A percentile compares a stretch with the other conserved stretches of the same genome.
Evolutionary conservation across 2,329 filamentous ascomycete species (phyloP).

Genomic region (Rutstroemia sp.): DNA sequence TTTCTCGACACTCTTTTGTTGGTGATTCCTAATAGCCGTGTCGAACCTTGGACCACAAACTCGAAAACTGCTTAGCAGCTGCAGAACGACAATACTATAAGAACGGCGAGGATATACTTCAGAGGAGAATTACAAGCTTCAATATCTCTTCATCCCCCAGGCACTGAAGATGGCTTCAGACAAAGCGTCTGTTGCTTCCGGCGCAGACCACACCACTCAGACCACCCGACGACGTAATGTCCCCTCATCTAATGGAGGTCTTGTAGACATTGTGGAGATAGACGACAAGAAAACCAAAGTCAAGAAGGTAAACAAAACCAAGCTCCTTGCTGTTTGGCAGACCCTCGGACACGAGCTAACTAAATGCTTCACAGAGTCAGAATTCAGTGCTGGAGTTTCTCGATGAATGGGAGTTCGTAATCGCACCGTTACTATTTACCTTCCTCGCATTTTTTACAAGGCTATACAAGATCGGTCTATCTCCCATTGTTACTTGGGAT

Average conservation of each 20-base stretch:
- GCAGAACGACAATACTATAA: not conserved
- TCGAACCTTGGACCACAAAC: slow-evolving; percentile 5
- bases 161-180: slow-evolving; percentile 31
- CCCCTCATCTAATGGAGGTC: slow-evolving; percentile 33
- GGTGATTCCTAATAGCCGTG: not conserved
- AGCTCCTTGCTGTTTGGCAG: not conserved
- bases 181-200: slow-evolving; percentile 50
- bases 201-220: slow-evolving; percentile 47
- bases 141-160: slow-evolving; percentile 1
- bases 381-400: slow-evolving; percentile 56
- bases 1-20: slow-evolving; percentile 6
- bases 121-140: not conserved
- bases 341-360: slow-evolving; percentile 17
- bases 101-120: not conserved
- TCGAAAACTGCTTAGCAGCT: not conserved
- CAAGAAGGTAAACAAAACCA: slow-evolving; percentile 42
- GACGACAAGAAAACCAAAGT: slow-evolving; percentile 53
- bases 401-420: slow-evolving; percentile 54
- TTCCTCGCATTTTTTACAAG: slow-evolving; percentile 58
- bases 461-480: slow-evolving; percentile 63
- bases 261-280: slow-evolving; percentile 33
- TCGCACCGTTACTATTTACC: slow-evolving; percentile 55
- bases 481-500: slow-evolving; percentile 68
- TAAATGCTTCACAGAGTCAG: slow-evolving; percentile 31
- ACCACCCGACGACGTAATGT: slow-evolving; percentile 49